Conservation (phyloP, 768 basidiomycete species). For the Leccinum longicurvipes region DNA sequence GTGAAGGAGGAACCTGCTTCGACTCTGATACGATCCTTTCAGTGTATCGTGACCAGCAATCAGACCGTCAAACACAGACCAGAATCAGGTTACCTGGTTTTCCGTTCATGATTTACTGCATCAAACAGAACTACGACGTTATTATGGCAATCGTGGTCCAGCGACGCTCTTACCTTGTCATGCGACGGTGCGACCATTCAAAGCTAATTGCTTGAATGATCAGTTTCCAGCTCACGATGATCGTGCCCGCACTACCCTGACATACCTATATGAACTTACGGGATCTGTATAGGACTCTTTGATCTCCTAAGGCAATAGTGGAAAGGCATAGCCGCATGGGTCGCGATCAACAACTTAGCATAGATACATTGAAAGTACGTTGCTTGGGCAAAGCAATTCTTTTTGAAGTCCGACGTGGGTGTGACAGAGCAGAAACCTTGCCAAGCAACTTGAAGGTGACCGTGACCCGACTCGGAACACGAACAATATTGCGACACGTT, state of each 20-base stretch:
- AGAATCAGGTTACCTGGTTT: conserved; percentile 53
- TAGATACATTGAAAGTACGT: too few species aligned
- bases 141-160: background rate
- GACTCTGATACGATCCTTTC: conserved; percentile 95
- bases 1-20: too few species aligned
- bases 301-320: too few species aligned
- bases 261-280: conserved; percentile 70
- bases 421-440: too few species aligned
- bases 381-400: too few species aligned
- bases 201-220: conserved; percentile 47
- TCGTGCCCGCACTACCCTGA: too few species aligned
- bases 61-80: background rate
- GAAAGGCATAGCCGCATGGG: too few species aligned
- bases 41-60: conserved; percentile 53
- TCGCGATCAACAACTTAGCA: too few species aligned
- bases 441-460: too few species aligned
- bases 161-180: conserved; percentile 62
- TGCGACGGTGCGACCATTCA: conserved; percentile 99
- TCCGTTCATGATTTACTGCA: conserved; percentile 93
- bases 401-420: too few species aligned
- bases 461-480: too few species aligned
- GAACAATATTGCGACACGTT: conserved; percentile 81
- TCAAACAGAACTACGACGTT: background rate
- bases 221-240: background rate
- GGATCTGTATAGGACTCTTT: conserved; percentile 77